A percentile compares a stretch with the other conserved stretches of the same genome.
phyloP scores from a whole-genome alignment of 768 basidiomycete species.

The Agaricus sinodeliciosus region DNA sequence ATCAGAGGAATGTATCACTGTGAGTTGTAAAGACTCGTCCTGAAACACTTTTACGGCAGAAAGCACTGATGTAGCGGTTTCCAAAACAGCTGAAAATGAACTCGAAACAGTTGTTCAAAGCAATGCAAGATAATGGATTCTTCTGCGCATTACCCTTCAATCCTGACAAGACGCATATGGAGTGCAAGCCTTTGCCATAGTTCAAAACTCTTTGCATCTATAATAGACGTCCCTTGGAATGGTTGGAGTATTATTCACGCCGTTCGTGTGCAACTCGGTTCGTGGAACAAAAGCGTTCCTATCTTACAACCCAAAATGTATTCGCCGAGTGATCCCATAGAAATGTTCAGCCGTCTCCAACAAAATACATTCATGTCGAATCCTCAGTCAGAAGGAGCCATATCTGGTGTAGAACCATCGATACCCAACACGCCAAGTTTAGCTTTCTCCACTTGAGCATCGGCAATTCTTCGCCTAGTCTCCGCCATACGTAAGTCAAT shows the following conservation, averaged over 20 bases:
- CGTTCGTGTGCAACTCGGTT: not conserved
- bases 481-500: slow-evolving; percentile 57
- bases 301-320: slow-evolving; percentile 2
- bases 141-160: slow-evolving; percentile 66
- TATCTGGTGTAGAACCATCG: slow-evolving; percentile 22
- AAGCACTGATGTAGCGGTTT: no score
- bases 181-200: slow-evolving; percentile 60
- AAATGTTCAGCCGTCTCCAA: not conserved
- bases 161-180: slow-evolving; percentile 58
- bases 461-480: slow-evolving; percentile 50
- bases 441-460: slow-evolving; percentile 55
- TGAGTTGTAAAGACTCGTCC: slow-evolving; percentile 20
- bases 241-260: not conserved
- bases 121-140: slow-evolving; percentile 72
- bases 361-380: not conserved
- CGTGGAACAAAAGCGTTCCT: not conserved
- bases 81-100: slow-evolving; percentile 49
- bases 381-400: not conserved
- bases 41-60: no score
- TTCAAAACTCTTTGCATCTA: slow-evolving; percentile 11
- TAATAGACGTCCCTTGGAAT: not conserved
- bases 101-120: slow-evolving; percentile 53
- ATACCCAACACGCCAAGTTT: slow-evolving; percentile 56
- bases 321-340: not conserved
- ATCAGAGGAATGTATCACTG: slow-evolving; percentile 49